Conservation (phyloP, 768 basidiomycete species). For the Psilocybe subaeruginosa region DNA sequence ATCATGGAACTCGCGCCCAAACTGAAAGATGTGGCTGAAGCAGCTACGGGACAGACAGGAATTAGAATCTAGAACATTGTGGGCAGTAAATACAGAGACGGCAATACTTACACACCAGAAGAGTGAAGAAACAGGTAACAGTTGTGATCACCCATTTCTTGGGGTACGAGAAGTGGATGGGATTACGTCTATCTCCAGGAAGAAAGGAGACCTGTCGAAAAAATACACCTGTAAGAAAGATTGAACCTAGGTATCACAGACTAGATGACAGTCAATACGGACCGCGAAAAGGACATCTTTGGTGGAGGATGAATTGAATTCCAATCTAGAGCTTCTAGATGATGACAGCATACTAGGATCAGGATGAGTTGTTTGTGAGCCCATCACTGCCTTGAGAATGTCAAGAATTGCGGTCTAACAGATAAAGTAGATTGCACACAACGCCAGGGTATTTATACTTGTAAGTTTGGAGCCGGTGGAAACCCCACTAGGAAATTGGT, state of each 20-base stretch:
- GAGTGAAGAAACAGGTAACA: conserved; percentile 50
- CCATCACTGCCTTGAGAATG: too few species aligned
- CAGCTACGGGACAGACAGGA: conserved; percentile 38
- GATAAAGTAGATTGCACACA: too few species aligned
- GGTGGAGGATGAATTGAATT: background rate
- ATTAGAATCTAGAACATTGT: conserved; percentile 7
- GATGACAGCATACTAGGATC: too few species aligned
- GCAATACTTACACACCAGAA: conserved; percentile 44
- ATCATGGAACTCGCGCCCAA: conserved; percentile 63
- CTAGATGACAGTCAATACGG: background rate
- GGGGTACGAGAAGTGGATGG: conserved; percentile 35
- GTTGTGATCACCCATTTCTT: conserved; percentile 51
- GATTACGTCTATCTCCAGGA: conserved; percentile 29
- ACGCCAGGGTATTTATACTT: too few species aligned
- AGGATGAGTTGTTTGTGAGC: too few species aligned
- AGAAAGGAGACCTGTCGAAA: conserved; percentile 26
- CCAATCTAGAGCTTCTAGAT: too few species aligned
- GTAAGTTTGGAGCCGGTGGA: too few species aligned
- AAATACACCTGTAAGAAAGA: background rate
- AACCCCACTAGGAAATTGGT: too few species aligned
- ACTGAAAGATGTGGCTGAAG: conserved; percentile 53
- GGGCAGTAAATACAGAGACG: conserved; percentile 19
- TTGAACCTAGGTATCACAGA: too few species aligned
- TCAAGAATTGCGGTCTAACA: too few species aligned
- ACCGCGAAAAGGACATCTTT: background rate